These are phyloP conservation scores for Globisporangium abappressorium DNA, from an alignment of 352 stramenopile genomes.

Conservation along the genomic window DNA sequence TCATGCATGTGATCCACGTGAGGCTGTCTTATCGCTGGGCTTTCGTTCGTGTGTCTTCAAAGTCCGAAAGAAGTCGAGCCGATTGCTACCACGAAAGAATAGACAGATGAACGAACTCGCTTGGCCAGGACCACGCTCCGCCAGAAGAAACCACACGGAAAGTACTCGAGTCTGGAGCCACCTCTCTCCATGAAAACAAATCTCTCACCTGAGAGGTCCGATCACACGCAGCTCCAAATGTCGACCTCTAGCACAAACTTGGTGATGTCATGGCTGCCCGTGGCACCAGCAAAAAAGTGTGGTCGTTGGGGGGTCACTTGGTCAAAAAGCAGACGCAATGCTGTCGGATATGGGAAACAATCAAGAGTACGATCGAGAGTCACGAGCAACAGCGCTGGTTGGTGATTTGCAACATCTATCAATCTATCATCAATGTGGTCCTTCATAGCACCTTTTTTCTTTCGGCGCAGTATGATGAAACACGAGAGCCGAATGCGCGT, in stretches of 20 bases:
- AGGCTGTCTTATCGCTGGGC: background rate
- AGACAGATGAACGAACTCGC: background rate
- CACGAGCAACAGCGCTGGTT: background rate
- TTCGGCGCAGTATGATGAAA: background rate
- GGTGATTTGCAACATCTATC: background rate
- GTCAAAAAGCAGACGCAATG: background rate
- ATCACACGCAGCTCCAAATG: background rate
- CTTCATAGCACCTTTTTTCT: background rate
- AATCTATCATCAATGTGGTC: background rate
- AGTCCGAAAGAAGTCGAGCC: background rate
- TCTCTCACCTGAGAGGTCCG: background rate
- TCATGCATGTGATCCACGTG: background rate
- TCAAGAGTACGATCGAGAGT: background rate
- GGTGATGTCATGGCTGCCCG: too few species aligned
- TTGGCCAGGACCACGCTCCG: background rate
- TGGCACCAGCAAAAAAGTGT: too few species aligned
- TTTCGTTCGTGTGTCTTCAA: background rate
- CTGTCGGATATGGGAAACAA: background rate
- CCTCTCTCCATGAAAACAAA: background rate
- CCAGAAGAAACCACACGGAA: background rate
- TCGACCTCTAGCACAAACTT: background rate
- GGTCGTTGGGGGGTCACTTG: too few species aligned
- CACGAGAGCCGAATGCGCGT: background rate
- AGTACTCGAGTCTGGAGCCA: background rate
- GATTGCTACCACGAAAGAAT: background rate